phyloP scores from a whole-genome alignment of 2,329 filamentous ascomycete species.

The Fusarium sambucinum region DNA sequence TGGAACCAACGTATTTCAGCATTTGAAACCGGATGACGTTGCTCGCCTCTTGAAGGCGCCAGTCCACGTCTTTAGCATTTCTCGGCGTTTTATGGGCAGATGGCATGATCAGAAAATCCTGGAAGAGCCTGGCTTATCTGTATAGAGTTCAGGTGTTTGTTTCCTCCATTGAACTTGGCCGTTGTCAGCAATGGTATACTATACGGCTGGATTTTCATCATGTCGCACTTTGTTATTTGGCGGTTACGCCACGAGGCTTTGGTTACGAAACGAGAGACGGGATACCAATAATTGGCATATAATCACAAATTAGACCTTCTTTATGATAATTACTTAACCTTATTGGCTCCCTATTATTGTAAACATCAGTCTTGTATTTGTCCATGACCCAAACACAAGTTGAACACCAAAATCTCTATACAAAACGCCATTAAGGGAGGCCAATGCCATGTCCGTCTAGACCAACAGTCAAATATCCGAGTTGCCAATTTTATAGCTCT shows the following conservation, averaged over 20 bases:
- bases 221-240: conserved; percentile 21
- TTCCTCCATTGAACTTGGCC: conserved; percentile 12
- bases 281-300: conserved; percentile 31
- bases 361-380: conserved; percentile 2
- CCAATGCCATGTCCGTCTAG: background rate
- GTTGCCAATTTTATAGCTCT: background rate
- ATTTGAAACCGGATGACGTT: conserved; percentile 20
- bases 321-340: conserved; percentile 4
- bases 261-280: conserved; percentile 26
- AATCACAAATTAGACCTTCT: conserved; percentile 35
- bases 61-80: conserved; percentile 44
- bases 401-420: background rate
- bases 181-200: conserved; percentile 26
- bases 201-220: conserved; percentile 35
- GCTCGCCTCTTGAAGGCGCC: conserved; percentile 21
- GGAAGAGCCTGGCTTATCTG: conserved; percentile 16
- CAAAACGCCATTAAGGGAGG: conserved; percentile 16
- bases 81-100: conserved; percentile 47
- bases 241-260: conserved; percentile 26
- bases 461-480: background rate
- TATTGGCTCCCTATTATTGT: background rate
- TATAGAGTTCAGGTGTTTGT: conserved; percentile 12
- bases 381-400: conserved; percentile 8
- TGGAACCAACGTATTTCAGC: conserved; percentile 38
- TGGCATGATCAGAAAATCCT: conserved; percentile 28